phyloP scores from a whole-genome alignment of 805 yeast genomes.

The Cyberlindnera sargentensis region DNA sequence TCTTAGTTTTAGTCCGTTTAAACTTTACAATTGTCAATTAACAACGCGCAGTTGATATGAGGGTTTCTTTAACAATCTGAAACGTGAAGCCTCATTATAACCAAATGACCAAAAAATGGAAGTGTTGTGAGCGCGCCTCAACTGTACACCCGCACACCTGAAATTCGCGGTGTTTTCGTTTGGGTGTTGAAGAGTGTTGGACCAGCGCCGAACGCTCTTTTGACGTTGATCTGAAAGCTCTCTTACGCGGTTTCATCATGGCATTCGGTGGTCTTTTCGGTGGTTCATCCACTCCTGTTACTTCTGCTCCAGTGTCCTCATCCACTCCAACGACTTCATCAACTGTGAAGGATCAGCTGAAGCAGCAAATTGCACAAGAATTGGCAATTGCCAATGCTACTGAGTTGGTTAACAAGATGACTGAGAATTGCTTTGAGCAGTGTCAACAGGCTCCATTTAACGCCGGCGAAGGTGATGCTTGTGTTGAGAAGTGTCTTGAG shows the following conservation, averaged over 20 bases:
- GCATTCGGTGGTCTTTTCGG: constrained; percentile 25
- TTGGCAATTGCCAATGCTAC: constrained; percentile 90
- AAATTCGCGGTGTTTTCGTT: too few species aligned
- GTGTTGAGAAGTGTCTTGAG: constrained; percentile 72
- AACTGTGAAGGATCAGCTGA: constrained; percentile 54
- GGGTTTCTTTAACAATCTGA: too few species aligned
- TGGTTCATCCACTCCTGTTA: constrained; percentile 19
- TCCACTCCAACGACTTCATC: constrained; percentile 18
- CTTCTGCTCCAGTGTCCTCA: constrained; percentile 16
- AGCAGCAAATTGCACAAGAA: constrained; percentile 69
- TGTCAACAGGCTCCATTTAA: constrained; percentile 63
- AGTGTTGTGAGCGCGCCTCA: too few species aligned
- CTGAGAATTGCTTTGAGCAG: constrained; percentile 80
- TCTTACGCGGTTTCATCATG: constrained; percentile 6
- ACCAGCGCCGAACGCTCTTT: too few species aligned
- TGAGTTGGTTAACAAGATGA: constrained; percentile 74
- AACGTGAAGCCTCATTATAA: too few species aligned
- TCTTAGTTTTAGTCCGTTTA: too few species aligned
- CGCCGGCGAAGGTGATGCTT: constrained; percentile 47
- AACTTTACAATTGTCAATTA: too few species aligned
- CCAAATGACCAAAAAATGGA: too few species aligned
- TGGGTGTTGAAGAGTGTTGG: too few species aligned
- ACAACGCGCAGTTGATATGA: too few species aligned
- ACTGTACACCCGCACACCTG: too few species aligned
- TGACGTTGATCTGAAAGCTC: too few species aligned